Evolutionary conservation across 2,329 filamentous ascomycete genomes (phyloP).

Genomic region (Davidsoniella virescens): DNA sequence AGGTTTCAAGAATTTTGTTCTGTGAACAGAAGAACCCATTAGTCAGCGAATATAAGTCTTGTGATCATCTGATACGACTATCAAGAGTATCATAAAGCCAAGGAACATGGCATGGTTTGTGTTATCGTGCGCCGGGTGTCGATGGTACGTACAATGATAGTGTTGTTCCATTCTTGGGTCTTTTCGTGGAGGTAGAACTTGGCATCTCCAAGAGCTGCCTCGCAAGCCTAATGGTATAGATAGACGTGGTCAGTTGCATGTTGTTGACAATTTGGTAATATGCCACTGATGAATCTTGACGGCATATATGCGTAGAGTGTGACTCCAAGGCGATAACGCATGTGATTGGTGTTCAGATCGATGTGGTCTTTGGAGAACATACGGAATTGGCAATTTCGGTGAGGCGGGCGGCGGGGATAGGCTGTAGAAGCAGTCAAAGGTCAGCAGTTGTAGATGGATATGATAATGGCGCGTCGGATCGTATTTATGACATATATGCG

Average conservation of each 20-base stretch:
- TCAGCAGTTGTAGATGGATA: conserved; percentile 1
- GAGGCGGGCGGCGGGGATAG: conserved; percentile 58
- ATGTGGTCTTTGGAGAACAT: conserved; percentile 21
- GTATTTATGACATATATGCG: not conserved
- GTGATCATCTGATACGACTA: too few relatives aligned
- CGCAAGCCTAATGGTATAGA: conserved; percentile 52
- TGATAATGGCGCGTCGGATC: too few relatives aligned
- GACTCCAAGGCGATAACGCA: not conserved
- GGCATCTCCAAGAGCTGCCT: conserved; percentile 54
- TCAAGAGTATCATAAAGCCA: not conserved
- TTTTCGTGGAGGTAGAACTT: conserved; percentile 76
- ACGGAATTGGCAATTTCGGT: conserved; percentile 78
- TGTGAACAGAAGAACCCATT: conserved; percentile 20
- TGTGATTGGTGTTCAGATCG: not conserved
- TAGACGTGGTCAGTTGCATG: not conserved
- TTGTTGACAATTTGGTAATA: not conserved
- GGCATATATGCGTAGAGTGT: not conserved
- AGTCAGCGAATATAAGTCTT: not conserved
- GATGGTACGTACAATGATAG: conserved; percentile 60
- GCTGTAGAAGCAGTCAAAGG: conserved; percentile 31
- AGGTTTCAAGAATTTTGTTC: conserved; percentile 60
- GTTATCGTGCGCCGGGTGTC: not conserved
- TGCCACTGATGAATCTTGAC: too few relatives aligned
- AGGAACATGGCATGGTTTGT: not conserved
- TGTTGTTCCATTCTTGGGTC: conserved; percentile 77